Evolutionary conservation across 2,329 filamentous ascomycete genomes (phyloP), one percentile per base, ranked within the genome.

Genomic region (Trichoderma cornu-damae): DNA sequence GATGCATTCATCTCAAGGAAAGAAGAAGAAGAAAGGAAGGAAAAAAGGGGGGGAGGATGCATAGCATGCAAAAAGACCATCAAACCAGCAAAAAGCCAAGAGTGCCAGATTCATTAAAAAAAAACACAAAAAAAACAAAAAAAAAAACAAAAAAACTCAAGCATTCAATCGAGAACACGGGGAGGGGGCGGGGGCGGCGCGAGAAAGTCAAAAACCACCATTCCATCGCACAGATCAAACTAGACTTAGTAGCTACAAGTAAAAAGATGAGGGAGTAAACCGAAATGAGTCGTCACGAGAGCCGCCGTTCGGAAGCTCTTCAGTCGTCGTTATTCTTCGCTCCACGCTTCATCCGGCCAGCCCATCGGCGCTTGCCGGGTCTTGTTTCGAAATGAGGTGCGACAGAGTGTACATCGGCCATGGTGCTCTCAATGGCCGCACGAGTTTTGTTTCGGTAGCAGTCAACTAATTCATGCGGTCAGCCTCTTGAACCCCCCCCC

Each of bases 371-470:
- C 79, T 96, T 96, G 58, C 93, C 93, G 18, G 87, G 83, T 42
- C 93, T 85, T 3, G 89, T 94, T 74, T 96, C 91, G 68, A 92
- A 95, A 73, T 96, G 91, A 55, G 90, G 86, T 22, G 89, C 88
- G 24, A 89, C 84, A 18, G 81, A 79, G 57, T 82, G 79, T 43
- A 90, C 81, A 61, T 95, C 90, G 67, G 90, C 86, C 66, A 89
- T 88, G 42, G 85, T 82, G 20, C 82, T 84, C 66, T 95, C 83
- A 75, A 96, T 92, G 56, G 87, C 88, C 63, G 82, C 86, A 62
- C 88, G 85, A 71, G 92, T 94, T 78, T 96, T 96, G 70, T 90
- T 93, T 64, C 93, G 88, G 72, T 96, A 96, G 61, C 89, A 90
- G 72, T 97, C 93, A 72, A 97, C 91, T 95, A 65, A 20, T 26